Base-by-base conservation (phyloP, 768 basidiomycete genomes). In the Candolleomyces eurysporus region DNA sequence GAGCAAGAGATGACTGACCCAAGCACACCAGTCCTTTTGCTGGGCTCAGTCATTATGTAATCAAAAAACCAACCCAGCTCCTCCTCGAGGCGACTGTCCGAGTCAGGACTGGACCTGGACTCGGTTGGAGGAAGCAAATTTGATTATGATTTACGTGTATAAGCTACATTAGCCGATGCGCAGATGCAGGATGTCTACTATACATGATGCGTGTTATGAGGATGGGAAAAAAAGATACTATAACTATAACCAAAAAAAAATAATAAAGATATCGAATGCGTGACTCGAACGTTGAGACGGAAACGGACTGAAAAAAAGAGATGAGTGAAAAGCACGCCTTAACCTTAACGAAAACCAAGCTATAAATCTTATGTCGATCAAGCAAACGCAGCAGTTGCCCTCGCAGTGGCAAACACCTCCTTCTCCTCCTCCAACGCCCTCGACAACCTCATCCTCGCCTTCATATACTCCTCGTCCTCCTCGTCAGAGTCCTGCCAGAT, bases 401-500 rank as follows among this genome's bases (percentile, higher is more conserved):
- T 54, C 31, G 52, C 52, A 5, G 52, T 54, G 14, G 52, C 52
- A n/a, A 9, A 54, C 39, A 54, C 52, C 30, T 71, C 67, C 66
- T 74, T 77, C 63, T 72, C 72, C 65, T 72, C 81, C 71, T 72
- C 78, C 49, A 79, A 77, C 30, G 78, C 74, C 64, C 76, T 75
- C 46, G 71, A 76, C 66, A 92, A 76, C 70, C 88, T 57, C 59
- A 64, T 76, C 73, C 80, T 82, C 58, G 89, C 91, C 21, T 67
- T 76, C 57, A 75, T 66, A 74, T 92, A 92, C 69, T 79, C 86
- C 62, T 81, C 86, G 67, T 90, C 89, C 65, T 91, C 88, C 55
- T 89, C 88, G 66, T 88, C 87, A 65, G 90, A 90, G 66, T 93
- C 88, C 62, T 81, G 80, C 91, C 90, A 92, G 54, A 66, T 64